Evolutionary conservation across 306 rosid species (phyloP).

Genomic region (Medicago ruthenica): DNA sequence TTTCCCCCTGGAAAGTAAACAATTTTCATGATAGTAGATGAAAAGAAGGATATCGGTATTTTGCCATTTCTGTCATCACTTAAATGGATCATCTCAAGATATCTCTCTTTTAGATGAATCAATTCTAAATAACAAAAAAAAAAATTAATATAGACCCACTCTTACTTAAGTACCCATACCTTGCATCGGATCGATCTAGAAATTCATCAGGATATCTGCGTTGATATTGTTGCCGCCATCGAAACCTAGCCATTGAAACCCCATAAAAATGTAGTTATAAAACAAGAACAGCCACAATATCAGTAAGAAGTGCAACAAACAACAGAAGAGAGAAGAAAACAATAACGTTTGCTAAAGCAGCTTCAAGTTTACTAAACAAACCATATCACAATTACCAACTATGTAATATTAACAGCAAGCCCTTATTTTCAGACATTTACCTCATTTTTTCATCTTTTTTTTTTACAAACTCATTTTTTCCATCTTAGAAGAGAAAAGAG

Average conservation of each 20-base stretch:
- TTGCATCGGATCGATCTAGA: slow-evolving; percentile 81
- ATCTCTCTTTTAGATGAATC: slow-evolving; percentile 11
- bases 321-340: background rate
- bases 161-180: slow-evolving; percentile 50
- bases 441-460: too few relatives aligned
- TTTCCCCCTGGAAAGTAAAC: slow-evolving; percentile 59
- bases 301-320: slow-evolving; percentile 21
- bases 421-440: slow-evolving; percentile 27
- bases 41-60: background rate
- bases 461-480: too few relatives aligned
- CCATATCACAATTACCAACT: background rate
- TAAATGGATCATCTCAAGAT: background rate
- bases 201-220: slow-evolving; percentile 86
- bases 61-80: background rate
- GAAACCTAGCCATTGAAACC: slow-evolving; percentile 62
- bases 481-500: slow-evolving; percentile 11
- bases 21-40: slow-evolving; percentile 16
- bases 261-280: background rate
- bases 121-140: background rate
- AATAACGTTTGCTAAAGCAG: background rate
- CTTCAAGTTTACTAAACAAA: slow-evolving; percentile 24
- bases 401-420: slow-evolving; percentile 13
- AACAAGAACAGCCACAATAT: slow-evolving; percentile 31
- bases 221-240: slow-evolving; percentile 88
- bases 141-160: background rate